These are phyloP conservation scores for Candida buenavistaensis DNA, from an alignment of 1,139 yeast species.

Conservation along the genomic window DNA sequence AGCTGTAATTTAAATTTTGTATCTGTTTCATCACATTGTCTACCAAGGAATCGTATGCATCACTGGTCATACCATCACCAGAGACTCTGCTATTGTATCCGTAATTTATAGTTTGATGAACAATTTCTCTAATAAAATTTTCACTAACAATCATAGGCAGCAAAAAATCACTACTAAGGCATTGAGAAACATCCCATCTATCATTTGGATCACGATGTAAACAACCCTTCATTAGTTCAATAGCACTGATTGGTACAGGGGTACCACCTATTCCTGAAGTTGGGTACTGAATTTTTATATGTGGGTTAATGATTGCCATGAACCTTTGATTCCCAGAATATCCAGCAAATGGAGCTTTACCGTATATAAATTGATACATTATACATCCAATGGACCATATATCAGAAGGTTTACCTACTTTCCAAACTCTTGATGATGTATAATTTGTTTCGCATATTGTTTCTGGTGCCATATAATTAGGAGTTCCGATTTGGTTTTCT, in stretches of 20 bases:
- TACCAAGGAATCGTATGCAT: conserved; percentile 43
- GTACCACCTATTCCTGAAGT: conserved; percentile 61
- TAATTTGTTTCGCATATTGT: conserved; percentile 68
- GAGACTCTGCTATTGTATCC: conserved; percentile 48
- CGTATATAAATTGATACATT: conserved; percentile 92
- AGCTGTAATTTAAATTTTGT: conserved; percentile 37
- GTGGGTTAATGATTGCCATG: conserved; percentile 85
- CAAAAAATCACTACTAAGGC: conserved; percentile 59
- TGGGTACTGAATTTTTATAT: conserved; percentile 73
- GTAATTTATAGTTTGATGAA: conserved; percentile 72
- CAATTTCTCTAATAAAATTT: conserved; percentile 65
- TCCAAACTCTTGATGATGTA: conserved; percentile 53
- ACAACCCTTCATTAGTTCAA: conserved; percentile 74
- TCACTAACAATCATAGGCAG: conserved; percentile 74
- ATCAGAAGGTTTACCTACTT: conserved; percentile 93
- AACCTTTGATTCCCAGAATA: conserved; percentile 79
- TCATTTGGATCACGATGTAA: conserved; percentile 69
- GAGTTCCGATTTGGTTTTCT: conserved; percentile 92
- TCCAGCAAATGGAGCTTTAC: conserved; percentile 85
- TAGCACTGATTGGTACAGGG: conserved; percentile 64
- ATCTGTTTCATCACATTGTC: conserved; percentile 43
- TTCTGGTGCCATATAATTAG: conserved; percentile 98
- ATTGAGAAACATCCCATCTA: conserved; percentile 65
- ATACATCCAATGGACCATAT: conserved; percentile 99
- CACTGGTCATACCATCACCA: conserved; percentile 38